Evolutionary conservation across 768 basidiomycete genomes (phyloP), one percentile per base, ranked within the genome.

Genomic region (Hirschioporus abietinus): DNA sequence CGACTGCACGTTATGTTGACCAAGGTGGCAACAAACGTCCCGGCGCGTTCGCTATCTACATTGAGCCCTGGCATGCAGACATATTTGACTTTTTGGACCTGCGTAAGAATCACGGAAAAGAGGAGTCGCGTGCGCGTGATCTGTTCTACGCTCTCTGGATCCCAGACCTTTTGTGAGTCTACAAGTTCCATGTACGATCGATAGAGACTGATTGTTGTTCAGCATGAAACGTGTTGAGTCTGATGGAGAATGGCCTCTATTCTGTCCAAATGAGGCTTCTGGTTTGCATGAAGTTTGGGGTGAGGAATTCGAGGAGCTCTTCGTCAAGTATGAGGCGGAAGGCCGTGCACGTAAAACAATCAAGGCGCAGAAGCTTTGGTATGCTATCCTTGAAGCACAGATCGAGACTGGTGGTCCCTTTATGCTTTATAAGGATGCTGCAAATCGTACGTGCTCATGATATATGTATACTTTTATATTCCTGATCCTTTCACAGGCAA

Each of bases 1-100:
- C 96, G 26, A 99, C 97, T 9, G 97, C 97, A 24, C 94, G 96
- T 52, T 99, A 99, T 73, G 97, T 99, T 66, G 97, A 99, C 76
- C 96, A 98, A 75, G 96, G 97, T 64, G 97, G 97, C 27, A 99
- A 99, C 85, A 99, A 99, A 81, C 92, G 97, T 26, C 97, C 97
- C 1, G 97, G 97, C 68, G 97, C 97, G 0, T 98, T 99, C 71
- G 93, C 97, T 20, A 92, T 99, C 76, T 99, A 99, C 80, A 83
- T 99, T 74, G 97, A 99, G 79, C 97, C 97, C 17, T 99, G 97
- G 97, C 97, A 99, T 75, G 86, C 93, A 20, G 97, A 99, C 76
- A 78, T 99, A 75, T 97, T 99, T 72, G 96, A 97, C 67, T 98
- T 99, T 82, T 85, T 99, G 71, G 96, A 99, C 74, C 84, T 99